These are phyloP conservation scores for Gleditsia sinensis DNA, from an alignment of 306 rosid species.

Conservation along the genomic window DNA sequence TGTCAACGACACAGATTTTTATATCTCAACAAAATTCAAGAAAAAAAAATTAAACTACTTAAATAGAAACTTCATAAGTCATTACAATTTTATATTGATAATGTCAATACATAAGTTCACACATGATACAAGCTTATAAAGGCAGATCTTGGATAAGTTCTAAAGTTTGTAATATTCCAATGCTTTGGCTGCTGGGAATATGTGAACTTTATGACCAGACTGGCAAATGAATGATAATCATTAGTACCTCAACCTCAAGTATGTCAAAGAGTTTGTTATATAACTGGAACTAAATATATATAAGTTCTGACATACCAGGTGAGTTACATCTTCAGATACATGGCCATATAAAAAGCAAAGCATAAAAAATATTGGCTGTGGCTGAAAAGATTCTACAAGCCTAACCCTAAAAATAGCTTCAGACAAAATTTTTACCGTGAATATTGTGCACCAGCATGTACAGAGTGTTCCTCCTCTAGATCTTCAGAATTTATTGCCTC, in stretches of 20 bases:
- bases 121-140: constrained; percentile 20
- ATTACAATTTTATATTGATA: not conserved
- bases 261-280: constrained; percentile 2
- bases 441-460: constrained; percentile 58
- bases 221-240: constrained; percentile 12
- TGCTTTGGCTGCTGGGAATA: not conserved
- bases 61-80: constrained; percentile 28
- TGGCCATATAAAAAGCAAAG: constrained; percentile 23
- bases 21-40: constrained; percentile 6
- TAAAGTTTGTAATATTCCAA: constrained; percentile 4
- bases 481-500: constrained; percentile 57
- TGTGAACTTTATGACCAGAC: not conserved
- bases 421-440: constrained; percentile 54
- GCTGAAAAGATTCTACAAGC: constrained; percentile 21
- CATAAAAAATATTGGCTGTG: constrained; percentile 9
- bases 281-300: constrained; percentile 11
- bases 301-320: constrained; percentile 28
- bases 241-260: constrained; percentile 33
- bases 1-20: constrained; percentile 34
- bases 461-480: constrained; percentile 65
- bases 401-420: constrained; percentile 13
- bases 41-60: constrained; percentile 21
- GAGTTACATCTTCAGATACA: constrained; percentile 32
- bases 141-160: constrained; percentile 29
- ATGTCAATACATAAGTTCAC: not conserved